Conservation (phyloP, 169 alveolate genomes). For the Eimeria necatrix region DNA sequence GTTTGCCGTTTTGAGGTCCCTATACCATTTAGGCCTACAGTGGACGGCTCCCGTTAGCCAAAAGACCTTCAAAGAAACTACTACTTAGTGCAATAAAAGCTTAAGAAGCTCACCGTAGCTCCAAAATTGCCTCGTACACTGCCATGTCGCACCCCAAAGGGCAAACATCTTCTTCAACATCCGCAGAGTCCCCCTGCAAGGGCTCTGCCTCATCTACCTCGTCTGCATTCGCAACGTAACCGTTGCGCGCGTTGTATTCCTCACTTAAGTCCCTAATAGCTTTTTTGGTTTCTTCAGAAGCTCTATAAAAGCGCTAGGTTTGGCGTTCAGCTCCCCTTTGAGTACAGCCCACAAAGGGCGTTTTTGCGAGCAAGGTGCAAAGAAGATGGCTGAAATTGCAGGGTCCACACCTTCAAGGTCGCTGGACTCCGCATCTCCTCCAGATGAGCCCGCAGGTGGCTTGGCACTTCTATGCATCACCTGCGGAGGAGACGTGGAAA, state of each 20-base stretch:
- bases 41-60: too few species aligned
- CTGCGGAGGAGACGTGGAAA: conserved; percentile 11
- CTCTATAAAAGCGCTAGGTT: too few species aligned
- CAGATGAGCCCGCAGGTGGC: neutral
- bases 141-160: conserved; percentile 71
- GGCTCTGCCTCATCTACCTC: conserved; percentile 64
- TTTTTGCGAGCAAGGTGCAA: neutral
- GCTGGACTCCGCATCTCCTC: conserved; percentile 48
- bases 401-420: conserved; percentile 35
- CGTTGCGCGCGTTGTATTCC: too few species aligned
- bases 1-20: conserved; percentile 59
- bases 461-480: conserved; percentile 14
- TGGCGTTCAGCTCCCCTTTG: too few species aligned
- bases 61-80: too few species aligned
- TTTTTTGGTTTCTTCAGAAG: too few species aligned
- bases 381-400: neutral
- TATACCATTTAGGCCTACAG: neutral
- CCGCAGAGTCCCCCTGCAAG: conserved; percentile 37
- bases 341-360: too few species aligned
- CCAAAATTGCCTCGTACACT: conserved; percentile 58
- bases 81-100: too few species aligned
- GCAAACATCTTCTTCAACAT: conserved; percentile 57
- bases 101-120: neutral
- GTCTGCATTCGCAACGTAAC: conserved; percentile 15
- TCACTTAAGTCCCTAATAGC: too few species aligned